phyloP scores from a whole-genome alignment of 129 eudicot species.

The Lactuca saligna region DNA sequence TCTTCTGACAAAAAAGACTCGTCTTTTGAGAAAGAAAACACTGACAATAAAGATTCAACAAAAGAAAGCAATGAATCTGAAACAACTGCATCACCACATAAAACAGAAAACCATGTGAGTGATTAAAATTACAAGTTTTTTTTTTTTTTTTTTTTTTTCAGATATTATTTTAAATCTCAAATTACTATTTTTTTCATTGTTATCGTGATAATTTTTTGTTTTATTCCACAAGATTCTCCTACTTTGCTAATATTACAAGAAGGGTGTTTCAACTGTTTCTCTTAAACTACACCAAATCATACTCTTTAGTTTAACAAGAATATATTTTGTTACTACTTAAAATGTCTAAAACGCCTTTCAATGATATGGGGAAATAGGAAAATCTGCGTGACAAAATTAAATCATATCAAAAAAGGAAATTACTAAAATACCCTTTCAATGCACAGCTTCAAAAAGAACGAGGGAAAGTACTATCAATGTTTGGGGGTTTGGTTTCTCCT shows the following conservation, averaged over 20 bases:
- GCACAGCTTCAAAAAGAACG: slow-evolving; percentile 65
- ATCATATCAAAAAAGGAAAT: no score
- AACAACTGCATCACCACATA: slow-evolving; percentile 35
- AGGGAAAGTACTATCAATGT: slow-evolving; percentile 66
- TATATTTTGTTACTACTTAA: neutral
- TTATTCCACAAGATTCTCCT: neutral
- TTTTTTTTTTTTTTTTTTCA: neutral
- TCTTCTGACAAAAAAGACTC: slow-evolving; percentile 39
- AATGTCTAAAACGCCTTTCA: neutral
- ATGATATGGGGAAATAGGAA: neutral
- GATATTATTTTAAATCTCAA: neutral
- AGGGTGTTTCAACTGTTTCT: neutral
- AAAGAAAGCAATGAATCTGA: slow-evolving; percentile 34
- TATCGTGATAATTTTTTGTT: neutral
- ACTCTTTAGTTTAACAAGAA: neutral
- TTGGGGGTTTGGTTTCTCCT: slow-evolving; percentile 86
- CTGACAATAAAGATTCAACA: slow-evolving; percentile 48
- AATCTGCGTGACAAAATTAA: no score
- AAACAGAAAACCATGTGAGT: slow-evolving; percentile 56
- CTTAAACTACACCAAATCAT: neutral
- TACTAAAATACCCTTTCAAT: neutral
- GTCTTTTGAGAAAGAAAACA: slow-evolving; percentile 34
- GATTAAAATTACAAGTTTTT: neutral
- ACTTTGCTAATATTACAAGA: neutral
- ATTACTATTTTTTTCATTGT: neutral